These are phyloP conservation scores for Phytophthora fragariae DNA, from an alignment of 352 stramenopile genomes.

Conservation along the genomic window DNA sequence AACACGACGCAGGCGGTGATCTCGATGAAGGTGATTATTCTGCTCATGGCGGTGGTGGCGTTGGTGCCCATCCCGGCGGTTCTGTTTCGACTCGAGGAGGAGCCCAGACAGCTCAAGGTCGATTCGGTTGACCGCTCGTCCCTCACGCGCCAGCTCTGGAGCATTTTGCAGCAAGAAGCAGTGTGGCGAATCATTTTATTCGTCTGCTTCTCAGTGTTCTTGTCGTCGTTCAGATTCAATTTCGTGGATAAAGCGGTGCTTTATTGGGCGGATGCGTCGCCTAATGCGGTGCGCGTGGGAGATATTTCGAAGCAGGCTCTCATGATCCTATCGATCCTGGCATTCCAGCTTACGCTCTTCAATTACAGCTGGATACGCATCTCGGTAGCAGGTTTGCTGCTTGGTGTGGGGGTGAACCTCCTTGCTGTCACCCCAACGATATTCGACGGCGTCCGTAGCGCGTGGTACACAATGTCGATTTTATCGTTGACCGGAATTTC, in stretches of 20 bases:
- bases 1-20: conserved; percentile 47
- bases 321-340: conserved; percentile 54
- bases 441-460: conserved; percentile 49
- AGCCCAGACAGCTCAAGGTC: conserved; percentile 79
- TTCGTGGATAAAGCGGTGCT: conserved; percentile 57
- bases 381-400: conserved; percentile 50
- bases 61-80: conserved; percentile 72
- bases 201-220: conserved; percentile 66
- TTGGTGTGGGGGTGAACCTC: conserved; percentile 47
- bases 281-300: conserved; percentile 45
- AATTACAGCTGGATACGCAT: conserved; percentile 82
- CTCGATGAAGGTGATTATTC: conserved; percentile 74
- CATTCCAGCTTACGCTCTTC: conserved; percentile 66
- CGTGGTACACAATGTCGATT: conserved; percentile 61
- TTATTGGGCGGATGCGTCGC: conserved; percentile 56
- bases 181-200: conserved; percentile 82
- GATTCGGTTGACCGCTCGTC: conserved; percentile 68
- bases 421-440: conserved; percentile 55
- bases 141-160: conserved; percentile 71
- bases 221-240: conserved; percentile 72
- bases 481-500: conserved; percentile 55
- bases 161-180: conserved; percentile 77
- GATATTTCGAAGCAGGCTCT: conserved; percentile 58
- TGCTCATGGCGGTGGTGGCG: conserved; percentile 74
- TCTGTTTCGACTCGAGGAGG: conserved; percentile 71